Percentiles rank a stretch among this genome's conserved stretches.
Evolutionary conservation across 768 basidiomycete species (phyloP).

Genomic region (Leccinum disarticulatum): DNA sequence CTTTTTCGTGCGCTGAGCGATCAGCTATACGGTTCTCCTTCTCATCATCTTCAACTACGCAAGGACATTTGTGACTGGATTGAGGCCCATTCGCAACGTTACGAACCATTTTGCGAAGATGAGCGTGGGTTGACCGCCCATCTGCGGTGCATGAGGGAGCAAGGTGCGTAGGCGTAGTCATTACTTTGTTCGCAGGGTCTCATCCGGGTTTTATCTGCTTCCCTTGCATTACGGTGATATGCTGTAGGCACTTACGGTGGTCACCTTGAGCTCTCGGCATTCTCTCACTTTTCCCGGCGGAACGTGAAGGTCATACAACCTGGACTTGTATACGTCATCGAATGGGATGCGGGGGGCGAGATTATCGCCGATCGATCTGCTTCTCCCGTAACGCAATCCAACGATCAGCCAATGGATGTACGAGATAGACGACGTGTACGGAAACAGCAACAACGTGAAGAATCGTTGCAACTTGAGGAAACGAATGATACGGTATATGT

Average conservation of each 20-base stretch:
- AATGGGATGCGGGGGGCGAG: conserved; percentile 68
- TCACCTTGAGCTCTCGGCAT: conserved; percentile 91
- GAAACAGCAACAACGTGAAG: conserved; percentile 36
- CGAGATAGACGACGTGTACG: conserved; percentile 46
- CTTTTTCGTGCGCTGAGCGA: conserved; percentile 89
- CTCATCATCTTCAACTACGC: conserved; percentile 66
- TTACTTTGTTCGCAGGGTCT: conserved; percentile 1
- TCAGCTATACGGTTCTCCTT: conserved; percentile 77
- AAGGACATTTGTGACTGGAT: conserved; percentile 84
- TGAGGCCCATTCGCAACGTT: conserved; percentile 61
- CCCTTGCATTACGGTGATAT: conserved; percentile 14
- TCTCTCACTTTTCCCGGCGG: conserved; percentile 73
- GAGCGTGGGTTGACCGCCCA: conserved; percentile 76
- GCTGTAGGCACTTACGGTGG: conserved; percentile 81
- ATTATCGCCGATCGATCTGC: conserved; percentile 28
- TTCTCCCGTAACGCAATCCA: conserved; percentile 28
- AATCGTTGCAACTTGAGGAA: conserved; percentile 20
- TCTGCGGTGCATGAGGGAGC: conserved; percentile 74
- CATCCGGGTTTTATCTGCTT: conserved; percentile 11
- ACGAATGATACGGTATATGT: conserved; percentile 64
- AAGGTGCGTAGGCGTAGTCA: conserved; percentile 45
- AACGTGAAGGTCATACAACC: conserved; percentile 94
- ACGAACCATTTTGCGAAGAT: conserved; percentile 85
- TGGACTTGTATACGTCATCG: conserved; percentile 86
- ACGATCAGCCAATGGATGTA: conserved; percentile 30